Percentiles rank a stretch among this genome's conserved stretches.
Conservation (phyloP, 345 rosid species). For the Eucalyptus brandiana region DNA sequence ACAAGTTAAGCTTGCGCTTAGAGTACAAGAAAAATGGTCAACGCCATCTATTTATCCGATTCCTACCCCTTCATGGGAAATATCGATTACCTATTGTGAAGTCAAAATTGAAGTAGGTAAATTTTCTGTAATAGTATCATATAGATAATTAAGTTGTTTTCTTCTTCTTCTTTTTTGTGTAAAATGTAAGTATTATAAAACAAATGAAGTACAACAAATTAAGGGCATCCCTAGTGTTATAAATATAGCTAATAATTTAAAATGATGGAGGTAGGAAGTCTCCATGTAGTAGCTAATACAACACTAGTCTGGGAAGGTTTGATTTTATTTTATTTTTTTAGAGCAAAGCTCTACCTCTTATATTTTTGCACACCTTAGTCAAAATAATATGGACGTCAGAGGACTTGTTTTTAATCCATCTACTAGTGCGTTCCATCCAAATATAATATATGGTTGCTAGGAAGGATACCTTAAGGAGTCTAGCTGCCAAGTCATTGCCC, state of each 20-base stretch:
- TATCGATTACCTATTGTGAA: neutral
- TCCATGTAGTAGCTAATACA: neutral
- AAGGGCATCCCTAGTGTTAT: neutral
- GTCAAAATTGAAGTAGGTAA: neutral
- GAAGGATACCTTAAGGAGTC: no score
- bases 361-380: neutral
- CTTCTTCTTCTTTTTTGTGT: neutral
- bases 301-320: neutral
- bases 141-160: neutral
- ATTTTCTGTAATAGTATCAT: neutral
- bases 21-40: neutral
- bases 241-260: no score
- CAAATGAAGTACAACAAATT: neutral
- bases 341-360: neutral
- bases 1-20: neutral
- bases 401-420: neutral
- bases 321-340: no score
- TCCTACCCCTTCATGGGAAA: neutral
- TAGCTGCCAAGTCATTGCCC: neutral
- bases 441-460: neutral
- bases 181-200: no score
- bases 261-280: neutral
- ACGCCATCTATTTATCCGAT: neutral
- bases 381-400: neutral
- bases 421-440: neutral